Base-by-base conservation (phyloP, 2,329 filamentous ascomycete species). In the Monosporascus sp. region DNA sequence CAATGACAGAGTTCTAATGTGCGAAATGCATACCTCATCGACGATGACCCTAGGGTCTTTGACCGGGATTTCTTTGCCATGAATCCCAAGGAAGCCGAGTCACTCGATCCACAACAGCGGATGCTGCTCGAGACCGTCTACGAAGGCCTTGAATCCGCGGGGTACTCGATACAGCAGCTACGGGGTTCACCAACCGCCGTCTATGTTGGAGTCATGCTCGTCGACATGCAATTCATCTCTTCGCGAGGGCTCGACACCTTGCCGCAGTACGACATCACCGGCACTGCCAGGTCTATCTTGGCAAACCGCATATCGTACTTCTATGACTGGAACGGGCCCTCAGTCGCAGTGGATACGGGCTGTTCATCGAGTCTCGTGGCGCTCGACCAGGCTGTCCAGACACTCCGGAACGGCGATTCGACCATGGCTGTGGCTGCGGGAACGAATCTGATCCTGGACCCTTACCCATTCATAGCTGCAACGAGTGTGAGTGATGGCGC, bases 261-360 rank as follows among this genome's bases (percentile, higher is more conserved):
- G 40, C 78, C 78, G 0, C 72, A 75, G 52, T 78, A 81, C 65
- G 75, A 77, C 43, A 77, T 79, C 7, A 81, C 78, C 0, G 80
- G 80, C 7, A 78, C 76, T 20, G 77, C 76, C 5, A 75, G 75
- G 46, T 76, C 78, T 53, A 78, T 82, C 51, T 71, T 82, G 65
- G 72, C 79, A 3, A 84, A 83, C 60, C 73, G 80, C 1, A 72
- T 84, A 14, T 82, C 79, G 0, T 78, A 82, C 60, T 76, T 72
- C 54, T 81, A 80, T 63, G 75, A 84, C 57, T 67, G 84, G 17
- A 70, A 73, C 14, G 81, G 81, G 0, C 78, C 80, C 2, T 81
- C 78, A 58, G 72, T 83, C 64, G 82, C 79, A 0, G 65, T 85
- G 15, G 81, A 85, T 51, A 84, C 82, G 1, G 82, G 79, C 20